These are phyloP conservation scores for Lasiosphaeriaceae sp. DNA, from an alignment of 495 filamentous ascomycete genomes.

Conservation along the genomic window DNA sequence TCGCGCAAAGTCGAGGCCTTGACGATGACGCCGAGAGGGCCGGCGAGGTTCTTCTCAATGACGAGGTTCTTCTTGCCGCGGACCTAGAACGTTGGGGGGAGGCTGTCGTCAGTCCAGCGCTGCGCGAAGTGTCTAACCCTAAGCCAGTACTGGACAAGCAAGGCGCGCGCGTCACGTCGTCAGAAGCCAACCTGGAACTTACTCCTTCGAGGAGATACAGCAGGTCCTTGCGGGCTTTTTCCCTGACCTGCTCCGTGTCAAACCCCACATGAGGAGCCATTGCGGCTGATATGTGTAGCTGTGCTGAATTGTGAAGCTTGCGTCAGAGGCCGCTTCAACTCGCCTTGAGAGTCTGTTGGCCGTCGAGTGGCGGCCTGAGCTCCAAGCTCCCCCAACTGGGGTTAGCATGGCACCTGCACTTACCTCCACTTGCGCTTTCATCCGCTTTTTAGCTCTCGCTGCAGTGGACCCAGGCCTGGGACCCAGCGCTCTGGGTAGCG, in stretches of 20 bases:
- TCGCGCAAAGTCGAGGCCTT: slow-evolving; percentile 82
- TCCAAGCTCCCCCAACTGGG: background rate
- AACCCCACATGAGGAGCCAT: slow-evolving; percentile 69
- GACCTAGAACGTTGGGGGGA: slow-evolving; percentile 52
- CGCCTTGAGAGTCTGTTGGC: background rate
- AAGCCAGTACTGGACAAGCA: background rate
- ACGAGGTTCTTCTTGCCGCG: slow-evolving; percentile 98
- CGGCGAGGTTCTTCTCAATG: slow-evolving; percentile 84
- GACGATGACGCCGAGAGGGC: slow-evolving; percentile 83
- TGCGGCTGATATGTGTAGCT: slow-evolving; percentile 24
- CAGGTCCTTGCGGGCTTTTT: slow-evolving; percentile 80
- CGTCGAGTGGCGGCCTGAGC: background rate
- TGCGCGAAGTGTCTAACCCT: slow-evolving; percentile 1
- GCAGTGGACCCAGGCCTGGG: background rate
- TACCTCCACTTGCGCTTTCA: background rate
- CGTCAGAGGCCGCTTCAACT: background rate
- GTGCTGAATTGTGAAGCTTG: slow-evolving; percentile 11
- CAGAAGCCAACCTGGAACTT: slow-evolving; percentile 52
- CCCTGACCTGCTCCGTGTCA: slow-evolving; percentile 74
- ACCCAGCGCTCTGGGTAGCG: background rate
- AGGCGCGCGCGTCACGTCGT: slow-evolving; percentile 18
- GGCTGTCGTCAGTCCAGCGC: slow-evolving; percentile 27
- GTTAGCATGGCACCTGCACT: slow-evolving; percentile 6
- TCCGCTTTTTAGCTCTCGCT: background rate
- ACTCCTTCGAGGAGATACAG: slow-evolving; percentile 85